Base-by-base conservation (phyloP, 2,329 filamentous ascomycete genomes). In the Aquanectria penicillioides region DNA sequence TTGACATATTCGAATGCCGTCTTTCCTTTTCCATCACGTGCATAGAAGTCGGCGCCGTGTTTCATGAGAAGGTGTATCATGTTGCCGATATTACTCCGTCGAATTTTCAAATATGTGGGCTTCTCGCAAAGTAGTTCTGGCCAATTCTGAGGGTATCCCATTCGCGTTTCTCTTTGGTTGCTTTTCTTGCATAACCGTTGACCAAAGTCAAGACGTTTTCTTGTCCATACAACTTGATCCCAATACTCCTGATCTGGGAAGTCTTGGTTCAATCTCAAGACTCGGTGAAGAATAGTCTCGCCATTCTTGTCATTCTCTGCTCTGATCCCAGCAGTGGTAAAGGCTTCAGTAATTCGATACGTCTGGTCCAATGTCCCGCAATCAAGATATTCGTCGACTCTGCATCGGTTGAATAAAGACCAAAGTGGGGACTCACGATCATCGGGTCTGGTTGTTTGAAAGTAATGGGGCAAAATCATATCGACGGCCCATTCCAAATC, bases 291-390 rank as follows among this genome's bases (percentile, higher is more conserved):
- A 38, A 52, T 25, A 3, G 36, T 43, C 26, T 41, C 20, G 13
- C 37, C 48, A 5, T 13, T n/a, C 13, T 17, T 9, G 7, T 9
- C 29, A 15, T 43, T 20, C 8, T 7, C 29, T 1, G 37, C 25
- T n/a, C 23, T 29, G 10, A 38, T 18, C 6, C 31, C n/a, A 12
- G 7, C 11, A 5, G 31, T 13, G 7, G 31, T 3, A 9, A 57
- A 12, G 4, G 6, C 13, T 43, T 50, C 15, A 17, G 11, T 12
- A 9, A 59, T 37, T 10, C 36, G 18, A 6, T 17, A 18, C 0
- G 55, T 55, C 6, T 43, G 33, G 8, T 31, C 10, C 15, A 59
- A n/a, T 12, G 49, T 55, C 5, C 55, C 44, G 23, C 59, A 40
- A 4, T 20, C 31, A 5, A 54, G 40, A 18, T 47, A 55, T 9